phyloP scores from a whole-genome alignment of 345 rosid species.

The Psidium friedrichsthalianum region DNA sequence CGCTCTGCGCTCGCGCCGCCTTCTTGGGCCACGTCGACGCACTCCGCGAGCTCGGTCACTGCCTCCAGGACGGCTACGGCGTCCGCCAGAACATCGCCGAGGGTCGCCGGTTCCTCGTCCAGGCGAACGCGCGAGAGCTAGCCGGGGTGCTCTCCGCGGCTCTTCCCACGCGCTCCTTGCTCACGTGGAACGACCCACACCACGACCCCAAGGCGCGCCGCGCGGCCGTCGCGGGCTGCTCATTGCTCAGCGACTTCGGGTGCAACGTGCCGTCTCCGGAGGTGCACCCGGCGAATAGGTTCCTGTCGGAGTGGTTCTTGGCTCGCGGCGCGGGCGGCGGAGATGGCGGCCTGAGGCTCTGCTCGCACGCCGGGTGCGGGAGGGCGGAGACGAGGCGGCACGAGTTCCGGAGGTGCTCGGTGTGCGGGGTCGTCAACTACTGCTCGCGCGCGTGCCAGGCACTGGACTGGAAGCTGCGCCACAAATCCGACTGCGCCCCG shows the following conservation, averaged over 20 bases:
- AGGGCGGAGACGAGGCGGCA: constrained; percentile 86
- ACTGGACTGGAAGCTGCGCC: constrained; percentile 89
- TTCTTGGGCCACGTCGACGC: constrained; percentile 88
- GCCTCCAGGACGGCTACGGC: constrained; percentile 97
- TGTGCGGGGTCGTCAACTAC: constrained; percentile 85
- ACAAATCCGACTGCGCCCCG: constrained; percentile 68
- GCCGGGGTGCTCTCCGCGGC: constrained; percentile 50
- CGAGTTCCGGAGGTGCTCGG: constrained; percentile 91
- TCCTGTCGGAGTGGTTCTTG: constrained; percentile 71
- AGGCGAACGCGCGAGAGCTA: constrained; percentile 91
- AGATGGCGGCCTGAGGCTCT: constrained; percentile 53
- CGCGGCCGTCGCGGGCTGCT: constrained; percentile 45
- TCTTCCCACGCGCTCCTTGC: constrained; percentile 9
- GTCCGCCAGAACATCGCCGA: constrained; percentile 72
- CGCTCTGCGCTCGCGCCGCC: constrained; percentile 88
- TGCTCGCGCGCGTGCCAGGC: constrained; percentile 98
- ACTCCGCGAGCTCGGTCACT: constrained; percentile 93
- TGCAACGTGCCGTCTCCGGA: constrained; percentile 94
- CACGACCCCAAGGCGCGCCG: constrained; percentile 4
- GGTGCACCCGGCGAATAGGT: constrained; percentile 63
- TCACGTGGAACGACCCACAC: constrained; percentile 9
- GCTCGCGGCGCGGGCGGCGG: constrained; percentile 17
- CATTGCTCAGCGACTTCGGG: constrained; percentile 83
- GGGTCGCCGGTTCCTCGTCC: constrained; percentile 84
- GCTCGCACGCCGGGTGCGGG: constrained; percentile 84